A percentile compares a stretch with the other conserved stretches of the same genome.
Conservation (phyloP, 176 grass and related monocot genomes). For the Olyra latifolia region DNA sequence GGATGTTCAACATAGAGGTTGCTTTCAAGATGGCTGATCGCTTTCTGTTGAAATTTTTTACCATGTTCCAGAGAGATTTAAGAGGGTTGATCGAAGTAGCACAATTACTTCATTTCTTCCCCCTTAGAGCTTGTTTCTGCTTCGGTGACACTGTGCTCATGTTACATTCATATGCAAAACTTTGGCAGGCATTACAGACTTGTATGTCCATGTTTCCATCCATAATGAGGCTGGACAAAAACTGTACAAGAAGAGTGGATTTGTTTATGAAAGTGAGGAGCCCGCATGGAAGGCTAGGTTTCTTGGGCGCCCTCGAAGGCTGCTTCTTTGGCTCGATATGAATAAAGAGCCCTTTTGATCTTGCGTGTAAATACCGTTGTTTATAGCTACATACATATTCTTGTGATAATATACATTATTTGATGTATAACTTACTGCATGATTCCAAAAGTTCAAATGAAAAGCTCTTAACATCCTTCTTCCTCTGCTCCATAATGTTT, state of each 20-base stretch:
- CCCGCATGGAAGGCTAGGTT: slow-evolving; percentile 81
- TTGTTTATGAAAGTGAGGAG: slow-evolving; percentile 91
- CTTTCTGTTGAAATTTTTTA: neutral
- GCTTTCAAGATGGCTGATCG: neutral
- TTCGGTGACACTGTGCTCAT: slow-evolving; percentile 9
- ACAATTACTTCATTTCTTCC: neutral
- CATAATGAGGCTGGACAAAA: slow-evolving; percentile 78
- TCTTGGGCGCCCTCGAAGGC: slow-evolving; percentile 73
- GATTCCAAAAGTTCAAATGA: slow-evolving; percentile 8
- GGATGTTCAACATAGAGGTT: neutral
- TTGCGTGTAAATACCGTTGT: slow-evolving; percentile 35
- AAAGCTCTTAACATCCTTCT: neutral
- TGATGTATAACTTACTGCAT: neutral
- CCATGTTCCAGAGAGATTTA: neutral
- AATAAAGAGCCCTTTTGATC: slow-evolving; percentile 41
- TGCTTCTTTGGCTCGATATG: slow-evolving; percentile 88
- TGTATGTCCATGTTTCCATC: slow-evolving; percentile 95
- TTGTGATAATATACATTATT: neutral
- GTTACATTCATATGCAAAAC: neutral
- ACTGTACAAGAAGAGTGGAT: slow-evolving; percentile 83
- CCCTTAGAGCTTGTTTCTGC: neutral
- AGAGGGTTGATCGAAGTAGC: neutral
- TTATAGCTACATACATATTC: neutral
- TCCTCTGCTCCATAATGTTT: neutral
- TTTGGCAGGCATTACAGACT: slow-evolving; percentile 82